Base-by-base conservation (phyloP, 306 rosid species). In the Acacia melanoxylon region DNA sequence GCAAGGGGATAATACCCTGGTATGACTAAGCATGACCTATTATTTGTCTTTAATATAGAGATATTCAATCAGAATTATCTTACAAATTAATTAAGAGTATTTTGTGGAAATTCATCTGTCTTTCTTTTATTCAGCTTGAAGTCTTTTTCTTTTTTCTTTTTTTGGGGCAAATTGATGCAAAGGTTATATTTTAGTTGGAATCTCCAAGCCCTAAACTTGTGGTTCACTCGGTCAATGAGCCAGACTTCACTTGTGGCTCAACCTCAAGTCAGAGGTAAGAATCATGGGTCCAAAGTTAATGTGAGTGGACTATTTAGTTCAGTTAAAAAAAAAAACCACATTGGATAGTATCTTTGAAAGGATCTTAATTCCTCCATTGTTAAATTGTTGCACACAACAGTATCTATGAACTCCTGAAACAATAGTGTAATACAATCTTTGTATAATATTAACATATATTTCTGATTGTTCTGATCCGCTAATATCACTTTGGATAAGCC, bases 111-210 rank as follows among this genome's bases (percentile, higher is more conserved):
- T 73, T 74, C 68, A 42, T 63, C n/a, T 27, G 73, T 76, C 81
- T 67, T 6, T 31, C 8, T 35, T 66, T n/a, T 46, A 46, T 54
- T 54, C 12, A 35, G 49, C 68, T 45, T 37, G 35, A 75, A 37
- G 52, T 61, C 59, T 48, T 59, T 13, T 8, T 75, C 2, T 33
- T 33, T 46, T 46, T 27, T 27, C 1, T 27, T 1, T 27, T 27
- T 27, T 27, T 1, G 1, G 29, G 35, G 35, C 54, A 35, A 79
- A 70, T 63, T 65, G 49, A 76, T 84, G 63, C 49, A 33, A 91
- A 93, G 98, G 93, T 87, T 45, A 76, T 95, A 81, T 63, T 91
- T 12, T 98, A 95, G 90, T 88, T 93, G 78, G 98, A 95, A 81
- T 86, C 92, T 62, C 88, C 99, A 29, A 86, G 85, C 80, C 86